Conservation (phyloP, 2,329 filamentous ascomycete genomes). For the Endocalyx cinctus region DNA sequence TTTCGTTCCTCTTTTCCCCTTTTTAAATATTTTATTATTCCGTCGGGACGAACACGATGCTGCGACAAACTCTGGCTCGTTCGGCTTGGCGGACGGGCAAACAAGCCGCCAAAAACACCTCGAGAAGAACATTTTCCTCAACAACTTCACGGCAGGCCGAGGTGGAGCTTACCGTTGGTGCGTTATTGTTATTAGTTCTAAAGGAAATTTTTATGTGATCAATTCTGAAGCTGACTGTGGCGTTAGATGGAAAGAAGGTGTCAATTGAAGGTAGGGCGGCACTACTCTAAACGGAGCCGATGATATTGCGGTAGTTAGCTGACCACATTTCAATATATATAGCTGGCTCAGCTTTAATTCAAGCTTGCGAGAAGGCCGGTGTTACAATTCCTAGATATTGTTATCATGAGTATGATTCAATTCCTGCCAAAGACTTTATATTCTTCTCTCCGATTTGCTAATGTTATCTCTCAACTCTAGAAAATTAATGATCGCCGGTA, state of each 20-base stretch:
- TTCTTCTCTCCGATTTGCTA: too few species aligned
- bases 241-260: constrained; percentile 92
- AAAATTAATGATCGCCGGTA: constrained; percentile 98
- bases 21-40: constrained; percentile 34
- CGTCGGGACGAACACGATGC: constrained; percentile 62
- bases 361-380: constrained; percentile 98
- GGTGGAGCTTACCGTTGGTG: constrained; percentile 95
- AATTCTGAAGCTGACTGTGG: too few species aligned
- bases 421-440: too few species aligned
- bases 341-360: constrained; percentile 96
- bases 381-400: constrained; percentile 91
- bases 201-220: too few species aligned
- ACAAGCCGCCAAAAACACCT: constrained; percentile 54
- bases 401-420: constrained; percentile 86
- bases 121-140: constrained; percentile 74
- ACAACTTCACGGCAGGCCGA: constrained; percentile 76
- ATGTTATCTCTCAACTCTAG: too few species aligned
- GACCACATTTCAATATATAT: too few species aligned
- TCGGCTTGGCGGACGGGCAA: constrained; percentile 63
- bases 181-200: constrained; percentile 30
- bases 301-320: too few species aligned
- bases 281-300: too few species aligned
- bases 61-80: constrained; percentile 64
- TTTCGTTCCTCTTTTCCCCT: constrained; percentile 29
- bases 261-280: constrained; percentile 91